Evolutionary conservation across 2,329 filamentous ascomycete species (phyloP), one percentile per base, ranked within the genome.

Genomic region (Fusarium setosum): DNA sequence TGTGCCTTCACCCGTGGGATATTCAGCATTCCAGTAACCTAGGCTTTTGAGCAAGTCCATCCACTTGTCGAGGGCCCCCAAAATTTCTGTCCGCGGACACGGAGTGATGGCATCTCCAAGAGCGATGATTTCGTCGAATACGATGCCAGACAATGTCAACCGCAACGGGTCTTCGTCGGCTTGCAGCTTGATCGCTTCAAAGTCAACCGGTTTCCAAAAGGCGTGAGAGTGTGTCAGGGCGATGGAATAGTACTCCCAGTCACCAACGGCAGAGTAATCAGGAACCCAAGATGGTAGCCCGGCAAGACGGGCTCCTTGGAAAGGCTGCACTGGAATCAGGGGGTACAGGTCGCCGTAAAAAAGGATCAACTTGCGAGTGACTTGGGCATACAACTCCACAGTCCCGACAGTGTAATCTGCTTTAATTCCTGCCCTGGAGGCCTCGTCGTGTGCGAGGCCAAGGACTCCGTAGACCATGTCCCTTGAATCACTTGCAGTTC

Each of bases 401-500:
- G 45, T 34, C 31, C 21, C 31, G 15, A 49, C 35, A 2, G 31
- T 49, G 13, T 49, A 49, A 18, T 49, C 21, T 9, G 45, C 31
- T 8, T 49, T 31, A 15, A 49, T 49, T 10, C 45, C 45, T 5
- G 21, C 45, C 12, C 6, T 15, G 11, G 32, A 5, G 24, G 45
- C 45, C 32, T 49, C 45, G 3, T 49, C 31, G 3, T 35, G 45
- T 15, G 31, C 45, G 13, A 49, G n/a, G 10, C 45, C 45, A 4
- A 49, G 45, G 31, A 49, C 12, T 6, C 45, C 45, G 15, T 49
- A 49, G 4, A 49, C 32, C 45, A 35, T 49, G n/a, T 49, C 45
- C 12, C 45, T 23, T 5, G n/a, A 15, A 11, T 49, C 31, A 35
- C 15, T 49, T 15, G 45, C 45, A 23, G 17, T 49, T 6, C 45